Conservation (phyloP, 345 rosid species). For the Brassica juncea region DNA sequence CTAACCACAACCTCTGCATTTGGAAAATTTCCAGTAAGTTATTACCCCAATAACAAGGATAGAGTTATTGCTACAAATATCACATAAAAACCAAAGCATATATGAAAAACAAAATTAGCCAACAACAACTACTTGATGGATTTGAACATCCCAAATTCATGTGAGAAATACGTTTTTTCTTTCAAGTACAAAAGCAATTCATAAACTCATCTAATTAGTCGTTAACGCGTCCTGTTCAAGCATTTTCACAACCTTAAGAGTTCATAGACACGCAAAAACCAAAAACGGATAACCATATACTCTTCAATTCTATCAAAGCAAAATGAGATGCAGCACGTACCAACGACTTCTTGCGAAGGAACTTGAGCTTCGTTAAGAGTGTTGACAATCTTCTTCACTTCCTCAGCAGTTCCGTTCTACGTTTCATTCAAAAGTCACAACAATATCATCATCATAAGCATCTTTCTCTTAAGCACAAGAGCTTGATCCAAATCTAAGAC, state of each 20-base stretch:
- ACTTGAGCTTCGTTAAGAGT: constrained; percentile 67
- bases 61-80: neutral
- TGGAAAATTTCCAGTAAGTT: neutral
- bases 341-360: constrained; percentile 77
- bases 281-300: neutral
- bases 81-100: neutral
- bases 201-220: neutral
- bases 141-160: neutral
- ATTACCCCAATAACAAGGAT: neutral
- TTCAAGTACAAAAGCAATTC: neutral
- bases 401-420: constrained; percentile 86
- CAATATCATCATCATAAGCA: neutral
- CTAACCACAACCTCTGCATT: constrained; percentile 83
- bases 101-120: neutral
- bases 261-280: neutral
- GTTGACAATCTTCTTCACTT: constrained; percentile 86
- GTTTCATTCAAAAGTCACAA: neutral
- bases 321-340: constrained; percentile 40
- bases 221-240: neutral
- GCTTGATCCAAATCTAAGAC: neutral
- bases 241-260: neutral
- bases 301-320: neutral
- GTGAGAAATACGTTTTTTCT: neutral
- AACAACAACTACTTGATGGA: neutral
- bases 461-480: neutral